A percentile compares a stretch with the other conserved stretches of the same genome.
Conservation (phyloP, 1,139 yeast genomes). For the Zygoascus sp. region DNA sequence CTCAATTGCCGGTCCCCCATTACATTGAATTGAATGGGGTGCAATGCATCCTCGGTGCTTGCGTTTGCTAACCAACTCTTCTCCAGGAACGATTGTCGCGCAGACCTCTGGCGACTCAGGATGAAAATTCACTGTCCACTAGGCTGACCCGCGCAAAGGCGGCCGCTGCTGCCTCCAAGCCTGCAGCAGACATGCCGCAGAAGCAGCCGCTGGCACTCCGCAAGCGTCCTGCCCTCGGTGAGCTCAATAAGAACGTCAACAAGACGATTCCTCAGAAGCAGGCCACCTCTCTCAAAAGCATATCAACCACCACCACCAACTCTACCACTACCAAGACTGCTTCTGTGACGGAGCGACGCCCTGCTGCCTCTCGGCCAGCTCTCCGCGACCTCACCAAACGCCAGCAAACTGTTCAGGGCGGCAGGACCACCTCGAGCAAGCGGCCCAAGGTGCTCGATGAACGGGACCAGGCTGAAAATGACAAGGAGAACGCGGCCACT, state of each 20-base stretch:
- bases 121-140: conserved; percentile 13
- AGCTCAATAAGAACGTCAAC: conserved; percentile 25
- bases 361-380: neutral
- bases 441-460: conserved; percentile 10
- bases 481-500: conserved; percentile 10
- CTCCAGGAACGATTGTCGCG: conserved; percentile 9
- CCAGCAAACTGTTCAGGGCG: conserved; percentile 7
- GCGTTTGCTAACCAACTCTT: neutral
- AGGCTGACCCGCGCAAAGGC: conserved; percentile 16
- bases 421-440: conserved; percentile 3
- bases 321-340: neutral
- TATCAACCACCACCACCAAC: neutral
- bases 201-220: conserved; percentile 25
- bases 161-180: conserved; percentile 8
- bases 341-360: no score
- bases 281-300: neutral
- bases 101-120: conserved; percentile 13
- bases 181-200: neutral
- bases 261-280: neutral
- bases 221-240: conserved; percentile 35
- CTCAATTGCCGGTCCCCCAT: no score
- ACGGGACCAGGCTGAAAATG: conserved; percentile 4
- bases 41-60: neutral
- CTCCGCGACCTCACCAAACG: conserved; percentile 5
- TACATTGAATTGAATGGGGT: no score